These are phyloP conservation scores for Petunia secreta DNA, from an alignment of 257 asterid genomes.

Conservation along the genomic window DNA sequence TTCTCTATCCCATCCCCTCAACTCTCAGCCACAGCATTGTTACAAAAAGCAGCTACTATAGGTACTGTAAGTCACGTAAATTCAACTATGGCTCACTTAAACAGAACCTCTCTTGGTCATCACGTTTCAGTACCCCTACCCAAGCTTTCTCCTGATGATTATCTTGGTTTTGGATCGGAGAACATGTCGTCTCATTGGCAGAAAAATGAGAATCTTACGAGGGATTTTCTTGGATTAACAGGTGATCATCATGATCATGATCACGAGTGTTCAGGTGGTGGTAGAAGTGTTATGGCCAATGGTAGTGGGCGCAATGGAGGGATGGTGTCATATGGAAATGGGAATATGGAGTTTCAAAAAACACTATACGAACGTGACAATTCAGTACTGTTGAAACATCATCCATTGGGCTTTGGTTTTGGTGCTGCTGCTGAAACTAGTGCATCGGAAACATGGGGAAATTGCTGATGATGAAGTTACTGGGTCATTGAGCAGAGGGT, in stretches of 20 bases:
- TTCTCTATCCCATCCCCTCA: constrained; percentile 39
- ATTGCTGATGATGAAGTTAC: constrained; percentile 42
- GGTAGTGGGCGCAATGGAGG: neutral
- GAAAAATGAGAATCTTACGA: constrained; percentile 59
- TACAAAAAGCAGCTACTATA: constrained; percentile 65
- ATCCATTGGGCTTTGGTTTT: constrained; percentile 50
- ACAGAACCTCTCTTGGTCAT: constrained; percentile 43
- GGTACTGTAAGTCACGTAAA: constrained; percentile 55
- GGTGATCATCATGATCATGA: constrained; percentile 40
- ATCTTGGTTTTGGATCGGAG: constrained; percentile 28
- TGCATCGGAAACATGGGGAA: constrained; percentile 61
- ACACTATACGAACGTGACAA: constrained; percentile 44
- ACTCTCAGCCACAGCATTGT: constrained; percentile 77
- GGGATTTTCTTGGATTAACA: constrained; percentile 79
- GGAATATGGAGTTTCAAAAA: constrained; percentile 8
- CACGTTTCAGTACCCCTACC: constrained; percentile 35
- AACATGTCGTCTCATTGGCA: constrained; percentile 50
- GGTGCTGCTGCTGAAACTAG: constrained; percentile 36
- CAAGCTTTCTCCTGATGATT: constrained; percentile 29
- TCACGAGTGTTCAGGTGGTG: constrained; percentile 21
- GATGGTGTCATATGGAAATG: neutral
- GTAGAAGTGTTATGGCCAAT: constrained; percentile 17
- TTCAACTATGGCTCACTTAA: constrained; percentile 70
- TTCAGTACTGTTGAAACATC: constrained; percentile 49
- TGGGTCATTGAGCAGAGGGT: neutral